phyloP scores from a whole-genome alignment of 176 grass and related monocot species.

The Zea mays region Zm-B73-REFERENCE-NAM-5.0 NC_050100.1:88517501-88518000 shows the following conservation, averaged over 20 bases:
- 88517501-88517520: too few relatives aligned
- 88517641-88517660: too few relatives aligned
- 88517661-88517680: constrained; percentile 4
- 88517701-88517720: constrained; percentile 7
- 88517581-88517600: too few relatives aligned
- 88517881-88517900: constrained; percentile 25
- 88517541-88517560: too few relatives aligned
- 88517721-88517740: not conserved
- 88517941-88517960: constrained; percentile 26
- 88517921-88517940: constrained; percentile 41
- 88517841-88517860: constrained; percentile 46
- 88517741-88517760: constrained; percentile 42
- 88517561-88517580: too few relatives aligned
- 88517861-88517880: constrained; percentile 23
- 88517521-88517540: too few relatives aligned
- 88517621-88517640: too few relatives aligned
- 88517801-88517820: constrained; percentile 72
- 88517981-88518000: constrained; percentile 27
- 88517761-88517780: constrained; percentile 39
- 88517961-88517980: constrained; percentile 27
- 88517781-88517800: constrained; percentile 48
- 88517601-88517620: too few relatives aligned
- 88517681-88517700: constrained; percentile 17
- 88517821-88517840: constrained; percentile 78
- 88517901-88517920: constrained; percentile 46